Evolutionary conservation across 768 basidiomycete genomes (phyloP), one percentile per base, ranked within the genome.

Genomic region (Suillus placidus): DNA sequence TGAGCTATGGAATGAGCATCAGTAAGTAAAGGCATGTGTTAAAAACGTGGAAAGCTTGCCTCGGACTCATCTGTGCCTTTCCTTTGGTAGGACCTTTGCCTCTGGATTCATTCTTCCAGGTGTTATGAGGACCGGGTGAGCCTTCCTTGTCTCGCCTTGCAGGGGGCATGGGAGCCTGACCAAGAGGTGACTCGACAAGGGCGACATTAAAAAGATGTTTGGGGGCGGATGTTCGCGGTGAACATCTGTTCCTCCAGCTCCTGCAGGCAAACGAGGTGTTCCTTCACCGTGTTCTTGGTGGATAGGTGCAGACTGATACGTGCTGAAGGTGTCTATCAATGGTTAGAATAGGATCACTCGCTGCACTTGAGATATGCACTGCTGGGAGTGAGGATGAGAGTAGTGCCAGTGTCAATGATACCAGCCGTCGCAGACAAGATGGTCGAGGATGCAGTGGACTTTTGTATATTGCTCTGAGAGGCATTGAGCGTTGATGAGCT

Each of bases 141-240:
- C 84, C 84, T 61, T 92, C 91, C 73, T 92, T 92, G 68, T 92
- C 90, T 67, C 86, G 81, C 66, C 84, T 68, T 68, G 68, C 43
- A 47, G 74, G 71, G 32, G 76, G 71, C 42, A 80, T 77, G 57
- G 84, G 85, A 38, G 61, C 64, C 32, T 75, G 76, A 26, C 80
- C 81, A 32, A 82, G 73, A 34, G 85, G 86, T 1, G 86, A 83
- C 10, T 88, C 87, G 1, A 77, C 80, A 51, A 81, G 71, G 60
- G n/a, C n/a, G n/a, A n/a, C n/a, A n/a, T n/a, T n/a, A n/a, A n/a
- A n/a, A n/a, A n/a, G n/a, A n/a, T n/a, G n/a, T n/a, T n/a, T n/a
- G n/a, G n/a, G n/a, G n/a, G n/a, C n/a, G n/a, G n/a, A n/a, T n/a
- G n/a, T n/a, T n/a, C n/a, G n/a, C n/a, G n/a, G n/a, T n/a, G n/a